Base-by-base conservation (phyloP, 331 rosid genomes). In the Ulmus americana region DNA sequence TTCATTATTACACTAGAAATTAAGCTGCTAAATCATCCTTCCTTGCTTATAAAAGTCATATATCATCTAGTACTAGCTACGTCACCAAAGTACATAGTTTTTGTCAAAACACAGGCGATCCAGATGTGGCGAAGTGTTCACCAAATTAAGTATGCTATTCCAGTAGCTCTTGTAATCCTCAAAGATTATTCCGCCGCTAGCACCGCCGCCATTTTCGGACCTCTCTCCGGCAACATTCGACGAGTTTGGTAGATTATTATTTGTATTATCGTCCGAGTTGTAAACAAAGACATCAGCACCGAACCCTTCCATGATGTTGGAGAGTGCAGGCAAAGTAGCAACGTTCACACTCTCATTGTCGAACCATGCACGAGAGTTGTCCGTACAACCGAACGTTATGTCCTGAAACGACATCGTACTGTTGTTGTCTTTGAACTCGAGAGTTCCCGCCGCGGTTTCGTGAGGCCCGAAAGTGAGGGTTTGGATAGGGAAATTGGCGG, bases 141-240 rank as follows among this genome's bases (percentile, higher is more conserved):
- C 68, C 76, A 74, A 6, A 61, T 66, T 45, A 6, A 67, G 73
- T 6, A 70, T 14, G 56, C 61, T 48, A 46, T 70, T 63, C 85
- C 82, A 74, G 69, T 77, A 77, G 55, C 60, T 59, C 69, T 48
- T 70, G 49, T 80, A 63, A 60, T 80, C 82, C 53, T 70, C 80
- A 47, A 67, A 50, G 16, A 5, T 59, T 41, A 18, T 62, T 6
- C 50, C 50, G 2, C 45, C 70, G 8, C 42, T 39, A 0, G 54
- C 55, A 6, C 20, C 52, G 13, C 53, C 15, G 8, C 45, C 61
- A 40, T 70, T 62, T 3, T 53, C 58, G 42, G 59, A 20, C 44
- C 50, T 59, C 5, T 39, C 46, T 38, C 18, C 52, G 7, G 62
- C 73, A 14, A 35, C 12, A 39, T 61, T 0, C 0, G 42, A 10